Evolutionary conservation across 306 rosid species (phyloP).

Genomic region (Ormosia emarginata): DNA sequence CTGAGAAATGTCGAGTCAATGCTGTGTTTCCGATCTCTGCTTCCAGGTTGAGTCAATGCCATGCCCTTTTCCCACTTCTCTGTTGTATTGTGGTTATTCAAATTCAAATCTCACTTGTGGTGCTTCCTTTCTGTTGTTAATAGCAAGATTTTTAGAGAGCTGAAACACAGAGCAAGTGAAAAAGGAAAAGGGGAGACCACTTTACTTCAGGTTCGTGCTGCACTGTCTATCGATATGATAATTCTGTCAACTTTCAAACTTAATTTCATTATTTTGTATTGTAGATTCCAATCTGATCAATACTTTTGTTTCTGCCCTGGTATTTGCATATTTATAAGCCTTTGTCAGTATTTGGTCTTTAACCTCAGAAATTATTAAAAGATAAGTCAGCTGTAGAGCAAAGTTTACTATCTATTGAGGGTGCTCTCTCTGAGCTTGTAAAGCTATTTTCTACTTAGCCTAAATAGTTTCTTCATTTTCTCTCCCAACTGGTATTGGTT

Average conservation of each 20-base stretch:
- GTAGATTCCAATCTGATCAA: not conserved
- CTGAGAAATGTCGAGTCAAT: too few species aligned
- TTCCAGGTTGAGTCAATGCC: too few species aligned
- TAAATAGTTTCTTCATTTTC: not conserved
- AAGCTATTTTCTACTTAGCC: not conserved
- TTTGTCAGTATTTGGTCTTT: not conserved
- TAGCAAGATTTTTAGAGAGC: too few species aligned
- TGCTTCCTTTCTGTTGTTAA: too few species aligned
- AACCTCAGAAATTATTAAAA: not conserved
- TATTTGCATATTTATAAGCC: not conserved
- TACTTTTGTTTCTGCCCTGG: not conserved
- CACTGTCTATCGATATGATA: not conserved
- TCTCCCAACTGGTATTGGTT: not conserved
- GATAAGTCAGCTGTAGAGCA: not conserved
- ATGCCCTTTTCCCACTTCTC: too few species aligned
- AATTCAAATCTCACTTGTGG: too few species aligned
- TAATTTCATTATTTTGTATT: not conserved
- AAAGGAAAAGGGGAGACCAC: too few species aligned
- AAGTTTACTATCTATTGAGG: not conserved
- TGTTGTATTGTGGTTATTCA: too few species aligned
- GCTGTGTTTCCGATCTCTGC: too few species aligned
- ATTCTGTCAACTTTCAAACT: not conserved
- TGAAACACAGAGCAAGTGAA: too few species aligned
- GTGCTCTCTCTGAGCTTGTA: not conserved
- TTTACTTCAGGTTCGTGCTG: too few species aligned